Percentiles rank a stretch among this genome's conserved stretches.
Conservation (phyloP, 805 yeast species). For the Wickerhamiella australiensis region DNA sequence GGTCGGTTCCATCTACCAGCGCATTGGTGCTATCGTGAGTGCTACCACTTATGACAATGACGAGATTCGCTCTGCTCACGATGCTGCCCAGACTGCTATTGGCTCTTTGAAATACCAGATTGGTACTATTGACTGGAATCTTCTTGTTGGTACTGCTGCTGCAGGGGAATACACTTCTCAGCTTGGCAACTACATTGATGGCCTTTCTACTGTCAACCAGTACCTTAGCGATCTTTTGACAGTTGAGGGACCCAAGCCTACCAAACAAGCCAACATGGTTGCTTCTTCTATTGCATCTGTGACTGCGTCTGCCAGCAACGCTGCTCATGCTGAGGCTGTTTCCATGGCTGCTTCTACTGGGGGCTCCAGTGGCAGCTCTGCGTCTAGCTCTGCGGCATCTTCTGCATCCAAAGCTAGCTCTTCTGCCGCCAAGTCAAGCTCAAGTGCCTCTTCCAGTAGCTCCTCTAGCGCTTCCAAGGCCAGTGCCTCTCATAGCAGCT, state of each 20-base stretch:
- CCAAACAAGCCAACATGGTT: background rate
- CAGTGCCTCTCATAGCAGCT: background rate
- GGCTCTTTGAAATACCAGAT: slow-evolving; percentile 14
- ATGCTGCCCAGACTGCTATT: slow-evolving; percentile 15
- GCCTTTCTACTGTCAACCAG: slow-evolving; percentile 14
- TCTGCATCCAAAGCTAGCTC: background rate
- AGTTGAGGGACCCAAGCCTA: background rate
- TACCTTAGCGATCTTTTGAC: slow-evolving; percentile 9
- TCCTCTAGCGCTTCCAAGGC: slow-evolving; percentile 6
- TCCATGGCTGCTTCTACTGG: background rate
- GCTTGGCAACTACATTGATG: slow-evolving; percentile 15
- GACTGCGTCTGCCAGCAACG: background rate
- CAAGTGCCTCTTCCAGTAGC: background rate
- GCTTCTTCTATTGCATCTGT: background rate
- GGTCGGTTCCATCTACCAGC: slow-evolving; percentile 53
- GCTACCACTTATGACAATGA: slow-evolving; percentile 12
- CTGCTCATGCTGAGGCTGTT: background rate
- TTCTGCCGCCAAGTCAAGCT: background rate
- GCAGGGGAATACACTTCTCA: slow-evolving; percentile 17
- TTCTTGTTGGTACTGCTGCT: slow-evolving; percentile 16
- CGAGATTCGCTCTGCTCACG: slow-evolving; percentile 13
- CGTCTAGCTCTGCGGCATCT: background rate
- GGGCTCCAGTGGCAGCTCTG: background rate
- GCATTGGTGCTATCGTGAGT: slow-evolving; percentile 54
- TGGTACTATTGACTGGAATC: slow-evolving; percentile 16